Percentiles rank a stretch among this genome's conserved stretches.
These are phyloP conservation scores for Abelmoschus esculentus DNA, from an alignment of 345 rosid genomes.

Conservation along the genomic window DNA sequence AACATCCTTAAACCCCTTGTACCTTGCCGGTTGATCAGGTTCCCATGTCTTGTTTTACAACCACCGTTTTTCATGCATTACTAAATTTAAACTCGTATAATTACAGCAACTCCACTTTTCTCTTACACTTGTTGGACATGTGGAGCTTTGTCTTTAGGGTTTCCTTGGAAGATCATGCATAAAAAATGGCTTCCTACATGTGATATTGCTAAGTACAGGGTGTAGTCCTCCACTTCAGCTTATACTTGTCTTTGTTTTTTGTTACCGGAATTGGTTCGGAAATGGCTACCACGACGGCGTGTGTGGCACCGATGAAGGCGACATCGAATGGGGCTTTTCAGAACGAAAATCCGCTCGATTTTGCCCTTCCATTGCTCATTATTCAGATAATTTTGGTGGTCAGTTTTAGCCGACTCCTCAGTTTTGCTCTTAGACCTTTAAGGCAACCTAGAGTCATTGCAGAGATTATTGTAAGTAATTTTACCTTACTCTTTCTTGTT, in stretches of 20 bases:
- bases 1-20: neutral
- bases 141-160: neutral
- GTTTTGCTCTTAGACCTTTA: slow-evolving; percentile 51
- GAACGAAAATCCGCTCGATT: slow-evolving; percentile 63
- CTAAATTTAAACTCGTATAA: neutral
- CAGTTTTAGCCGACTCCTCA: slow-evolving; percentile 46
- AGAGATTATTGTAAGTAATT: slow-evolving; percentile 58
- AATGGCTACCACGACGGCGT: slow-evolving; percentile 4
- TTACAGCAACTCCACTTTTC: neutral
- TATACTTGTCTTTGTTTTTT: neutral
- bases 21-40: neutral
- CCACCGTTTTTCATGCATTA: neutral
- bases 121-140: neutral
- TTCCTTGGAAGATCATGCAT: neutral
- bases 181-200: neutral
- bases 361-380: slow-evolving; percentile 62
- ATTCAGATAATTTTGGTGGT: slow-evolving; percentile 66
- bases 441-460: slow-evolving; percentile 75
- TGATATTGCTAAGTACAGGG: neutral
- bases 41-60: neutral
- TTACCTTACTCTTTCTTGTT: neutral
- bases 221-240: neutral
- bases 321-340: slow-evolving; percentile 75
- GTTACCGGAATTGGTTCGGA: slow-evolving; percentile 1
- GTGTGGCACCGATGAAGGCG: slow-evolving; percentile 46